Percentiles rank a stretch among this genome's conserved stretches.
Evolutionary conservation across 768 basidiomycete species (phyloP).

Genomic region (Auriscalpium orientale): DNA sequence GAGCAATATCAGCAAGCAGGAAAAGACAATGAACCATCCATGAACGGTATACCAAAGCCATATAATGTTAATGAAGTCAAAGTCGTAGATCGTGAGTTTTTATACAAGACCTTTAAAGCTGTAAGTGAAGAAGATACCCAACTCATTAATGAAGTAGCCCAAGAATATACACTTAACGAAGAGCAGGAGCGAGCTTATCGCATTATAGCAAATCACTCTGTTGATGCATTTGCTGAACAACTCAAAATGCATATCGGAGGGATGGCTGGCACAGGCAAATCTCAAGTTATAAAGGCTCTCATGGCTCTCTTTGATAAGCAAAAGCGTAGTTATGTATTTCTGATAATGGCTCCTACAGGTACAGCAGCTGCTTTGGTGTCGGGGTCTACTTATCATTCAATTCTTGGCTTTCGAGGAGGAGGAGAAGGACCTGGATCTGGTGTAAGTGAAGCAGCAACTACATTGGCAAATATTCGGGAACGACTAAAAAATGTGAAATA

Average conservation of each 20-base stretch:
- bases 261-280: constrained; percentile 19
- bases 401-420: constrained; percentile 1
- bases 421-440: background rate
- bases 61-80: background rate
- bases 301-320: constrained; percentile 7
- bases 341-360: constrained; percentile 16
- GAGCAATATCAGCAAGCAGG: too few relatives aligned
- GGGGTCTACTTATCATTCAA: constrained; percentile 18
- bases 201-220: constrained; percentile 14
- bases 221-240: background rate
- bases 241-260: constrained; percentile 18
- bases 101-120: background rate
- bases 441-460: background rate
- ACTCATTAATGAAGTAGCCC: background rate
- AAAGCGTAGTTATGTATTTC: constrained; percentile 2
- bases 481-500: constrained; percentile 25
- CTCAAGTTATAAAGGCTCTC: constrained; percentile 15
- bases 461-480: background rate
- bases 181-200: constrained; percentile 15
- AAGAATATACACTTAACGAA: constrained; percentile 5
- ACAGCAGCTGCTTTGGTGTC: constrained; percentile 11
- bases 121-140: background rate
- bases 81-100: background rate
- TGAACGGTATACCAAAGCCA: too few relatives aligned
- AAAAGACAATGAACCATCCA: too few relatives aligned